Percentiles rank a stretch among this genome's conserved stretches.
phyloP scores from a whole-genome alignment of 148 eudicot species.

The Cornus controversa region DNA sequence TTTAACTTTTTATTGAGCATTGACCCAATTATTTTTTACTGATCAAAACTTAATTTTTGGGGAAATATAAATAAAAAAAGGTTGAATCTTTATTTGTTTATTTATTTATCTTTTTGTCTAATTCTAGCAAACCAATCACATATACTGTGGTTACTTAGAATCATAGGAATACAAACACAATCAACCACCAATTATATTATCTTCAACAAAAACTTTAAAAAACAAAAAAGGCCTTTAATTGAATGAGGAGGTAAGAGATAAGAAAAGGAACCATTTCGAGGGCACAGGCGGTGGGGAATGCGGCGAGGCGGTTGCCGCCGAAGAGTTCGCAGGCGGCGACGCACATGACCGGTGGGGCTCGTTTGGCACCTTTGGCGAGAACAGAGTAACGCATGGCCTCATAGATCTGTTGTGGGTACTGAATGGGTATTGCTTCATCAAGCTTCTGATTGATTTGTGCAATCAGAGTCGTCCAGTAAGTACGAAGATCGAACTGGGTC shows the following conservation, averaged over 20 bases:
- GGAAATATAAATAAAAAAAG: too few species aligned
- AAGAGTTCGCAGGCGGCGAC: conserved; percentile 90
- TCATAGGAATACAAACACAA: background rate
- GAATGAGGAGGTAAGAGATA: too few species aligned
- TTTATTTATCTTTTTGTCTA: too few species aligned
- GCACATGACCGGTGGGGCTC: conserved; percentile 92
- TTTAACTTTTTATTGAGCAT: too few species aligned
- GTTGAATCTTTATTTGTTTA: too few species aligned
- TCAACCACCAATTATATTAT: background rate
- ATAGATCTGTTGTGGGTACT: conserved; percentile 74
- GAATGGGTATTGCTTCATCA: conserved; percentile 69
- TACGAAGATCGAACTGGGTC: conserved; percentile 55
- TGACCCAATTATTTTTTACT: too few species aligned
- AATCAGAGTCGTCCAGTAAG: conserved; percentile 68
- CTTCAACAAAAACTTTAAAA: too few species aligned
- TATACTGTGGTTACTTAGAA: background rate
- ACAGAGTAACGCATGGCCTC: conserved; percentile 89
- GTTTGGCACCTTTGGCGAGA: conserved; percentile 72
- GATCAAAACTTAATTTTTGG: too few species aligned
- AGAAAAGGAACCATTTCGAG: conserved; percentile 67
- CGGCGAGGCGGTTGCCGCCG: conserved; percentile 74
- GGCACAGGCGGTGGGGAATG: conserved; percentile 95
- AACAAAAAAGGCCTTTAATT: too few species aligned
- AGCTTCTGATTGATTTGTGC: conserved; percentile 69
- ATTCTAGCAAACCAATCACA: background rate